These are phyloP conservation scores for Trametes hirsuta DNA, from an alignment of 1,284 basidiomycete species.

Conservation along the genomic window DNA sequence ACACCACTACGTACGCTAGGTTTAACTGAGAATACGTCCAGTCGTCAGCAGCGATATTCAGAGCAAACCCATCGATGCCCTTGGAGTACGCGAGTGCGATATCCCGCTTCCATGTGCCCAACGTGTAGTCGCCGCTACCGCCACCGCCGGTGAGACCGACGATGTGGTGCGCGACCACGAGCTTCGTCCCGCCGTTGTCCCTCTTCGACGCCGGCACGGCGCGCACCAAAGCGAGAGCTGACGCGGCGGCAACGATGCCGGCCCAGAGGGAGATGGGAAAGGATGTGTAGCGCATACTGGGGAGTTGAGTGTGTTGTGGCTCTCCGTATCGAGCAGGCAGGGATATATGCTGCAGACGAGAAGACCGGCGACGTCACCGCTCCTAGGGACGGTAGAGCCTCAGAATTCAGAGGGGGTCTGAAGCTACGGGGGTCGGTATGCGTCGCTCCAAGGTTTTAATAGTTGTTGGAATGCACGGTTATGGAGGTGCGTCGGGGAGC, in stretches of 20 bases:
- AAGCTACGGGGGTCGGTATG: not conserved
- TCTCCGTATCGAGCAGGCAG: not conserved
- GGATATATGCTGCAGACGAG: not conserved
- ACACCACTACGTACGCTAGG: constrained; percentile 60
- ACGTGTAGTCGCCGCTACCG: constrained; percentile 57
- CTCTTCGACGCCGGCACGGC: constrained; percentile 1
- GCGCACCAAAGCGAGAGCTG: constrained; percentile 4
- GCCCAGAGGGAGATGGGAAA: not conserved
- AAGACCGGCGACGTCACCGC: not conserved
- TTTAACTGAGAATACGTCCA: constrained; percentile 60
- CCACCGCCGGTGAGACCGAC: constrained; percentile 53
- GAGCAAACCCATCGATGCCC: constrained; percentile 70
- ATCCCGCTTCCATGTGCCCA: constrained; percentile 58
- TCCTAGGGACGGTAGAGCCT: not conserved
- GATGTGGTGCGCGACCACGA: constrained; percentile 69
- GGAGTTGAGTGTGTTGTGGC: not conserved
- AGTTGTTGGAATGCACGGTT: not conserved
- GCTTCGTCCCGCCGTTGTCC: constrained; percentile 39
- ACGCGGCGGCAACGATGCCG: constrained; percentile 8
- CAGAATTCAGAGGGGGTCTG: not conserved
- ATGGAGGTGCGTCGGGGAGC: not conserved
- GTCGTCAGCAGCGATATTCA: constrained; percentile 66
- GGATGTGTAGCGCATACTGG: constrained; percentile 3
- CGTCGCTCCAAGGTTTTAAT: not conserved
- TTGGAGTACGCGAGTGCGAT: constrained; percentile 58